A percentile compares a stretch with the other conserved stretches of the same genome.
Conservation (phyloP, 78 protist species). For the Polysphondylium violaceum region DNA sequence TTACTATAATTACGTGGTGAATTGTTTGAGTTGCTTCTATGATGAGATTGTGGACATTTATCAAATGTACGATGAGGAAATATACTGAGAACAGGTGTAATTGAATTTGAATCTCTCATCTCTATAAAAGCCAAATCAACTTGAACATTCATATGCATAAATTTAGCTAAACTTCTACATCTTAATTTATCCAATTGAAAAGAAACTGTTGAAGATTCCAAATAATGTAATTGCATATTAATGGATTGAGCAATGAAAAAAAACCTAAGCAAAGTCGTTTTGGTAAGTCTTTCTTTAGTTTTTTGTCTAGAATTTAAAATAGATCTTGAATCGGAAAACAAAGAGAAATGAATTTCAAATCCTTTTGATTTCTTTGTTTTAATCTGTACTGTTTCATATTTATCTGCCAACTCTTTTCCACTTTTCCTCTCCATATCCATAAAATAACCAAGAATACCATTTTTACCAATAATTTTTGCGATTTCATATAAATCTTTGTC, state of each 20-base stretch:
- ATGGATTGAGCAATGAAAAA: conserved; percentile 21
- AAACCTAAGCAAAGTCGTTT: conserved; percentile 33
- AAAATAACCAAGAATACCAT: conserved; percentile 53
- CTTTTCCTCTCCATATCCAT: conserved; percentile 31
- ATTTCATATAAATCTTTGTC: conserved; percentile 49
- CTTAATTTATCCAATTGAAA: background rate
- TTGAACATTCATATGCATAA: conserved; percentile 42
- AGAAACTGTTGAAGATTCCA: background rate
- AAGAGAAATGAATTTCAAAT: conserved; percentile 11
- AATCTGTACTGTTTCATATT: conserved; percentile 29
- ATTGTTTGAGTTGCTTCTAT: background rate
- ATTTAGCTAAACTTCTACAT: conserved; percentile 54
- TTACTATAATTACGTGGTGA: background rate
- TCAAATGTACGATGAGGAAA: conserved; percentile 34
- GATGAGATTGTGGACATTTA: background rate
- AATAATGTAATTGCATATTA: conserved; percentile 14
- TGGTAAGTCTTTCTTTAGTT: conserved; percentile 42
- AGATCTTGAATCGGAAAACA: conserved; percentile 46
- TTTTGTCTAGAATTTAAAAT: conserved; percentile 52
- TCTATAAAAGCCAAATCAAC: conserved; percentile 29
- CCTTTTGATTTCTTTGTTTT: conserved; percentile 15
- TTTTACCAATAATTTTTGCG: conserved; percentile 54
- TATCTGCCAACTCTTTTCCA: conserved; percentile 48
- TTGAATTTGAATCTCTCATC: conserved; percentile 43
- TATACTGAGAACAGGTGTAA: conserved; percentile 40